Conservation (phyloP, 2,329 filamentous ascomycete species). For the Botrytis porri region DNA sequence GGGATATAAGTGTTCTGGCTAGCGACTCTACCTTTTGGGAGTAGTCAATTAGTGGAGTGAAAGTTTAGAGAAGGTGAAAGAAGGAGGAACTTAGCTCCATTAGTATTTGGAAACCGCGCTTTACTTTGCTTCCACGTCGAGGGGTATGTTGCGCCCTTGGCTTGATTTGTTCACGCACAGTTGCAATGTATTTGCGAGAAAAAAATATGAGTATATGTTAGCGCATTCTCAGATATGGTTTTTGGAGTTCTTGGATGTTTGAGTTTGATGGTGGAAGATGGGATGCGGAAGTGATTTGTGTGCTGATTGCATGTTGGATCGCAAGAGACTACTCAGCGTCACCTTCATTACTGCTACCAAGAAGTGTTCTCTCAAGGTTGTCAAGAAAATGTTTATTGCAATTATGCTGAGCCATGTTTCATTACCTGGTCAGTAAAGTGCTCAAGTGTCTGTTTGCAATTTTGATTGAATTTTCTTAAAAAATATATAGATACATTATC, state of each 20-base stretch:
- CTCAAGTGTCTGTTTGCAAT: too few relatives aligned
- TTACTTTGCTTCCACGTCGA: too few relatives aligned
- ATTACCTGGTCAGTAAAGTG: too few relatives aligned
- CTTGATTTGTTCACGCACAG: not conserved
- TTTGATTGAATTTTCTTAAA: too few relatives aligned
- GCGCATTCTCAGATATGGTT: not conserved
- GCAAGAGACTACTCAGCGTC: not conserved
- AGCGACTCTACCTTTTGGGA: not conserved
- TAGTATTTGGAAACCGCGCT: not conserved
- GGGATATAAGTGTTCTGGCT: not conserved
- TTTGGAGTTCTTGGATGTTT: not conserved
- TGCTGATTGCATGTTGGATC: not conserved
- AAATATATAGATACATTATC: too few relatives aligned
- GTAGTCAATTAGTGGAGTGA: not conserved
- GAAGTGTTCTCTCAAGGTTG: too few relatives aligned
- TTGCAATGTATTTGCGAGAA: not conserved
- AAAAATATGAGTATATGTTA: not conserved
- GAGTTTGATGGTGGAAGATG: not conserved
- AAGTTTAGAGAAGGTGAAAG: not conserved
- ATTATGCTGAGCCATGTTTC: too few relatives aligned
- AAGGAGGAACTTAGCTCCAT: not conserved
- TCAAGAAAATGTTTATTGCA: too few relatives aligned
- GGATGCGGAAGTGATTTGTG: not conserved
- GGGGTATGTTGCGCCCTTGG: not conserved
- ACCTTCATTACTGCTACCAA: too few relatives aligned